A percentile compares a stretch with the other conserved stretches of the same genome.
Evolutionary conservation across 805 yeast genomes (phyloP).

Genomic region (Candida morakotiae): DNA sequence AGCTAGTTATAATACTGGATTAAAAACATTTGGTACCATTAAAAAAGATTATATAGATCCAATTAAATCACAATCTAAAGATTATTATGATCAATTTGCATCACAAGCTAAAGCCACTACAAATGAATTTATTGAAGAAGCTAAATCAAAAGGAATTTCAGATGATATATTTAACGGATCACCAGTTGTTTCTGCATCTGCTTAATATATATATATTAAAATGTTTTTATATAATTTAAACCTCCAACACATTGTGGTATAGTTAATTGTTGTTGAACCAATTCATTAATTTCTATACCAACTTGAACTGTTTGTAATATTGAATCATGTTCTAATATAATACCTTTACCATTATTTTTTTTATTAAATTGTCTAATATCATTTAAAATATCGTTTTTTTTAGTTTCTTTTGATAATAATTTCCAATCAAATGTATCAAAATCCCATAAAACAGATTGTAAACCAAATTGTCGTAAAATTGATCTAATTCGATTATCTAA

Average conservation of each 20-base stretch:
- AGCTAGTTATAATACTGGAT: slow-evolving; percentile 33
- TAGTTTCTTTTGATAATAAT: slow-evolving; percentile 47
- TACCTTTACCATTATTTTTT: slow-evolving; percentile 40
- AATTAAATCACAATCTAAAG: slow-evolving; percentile 35
- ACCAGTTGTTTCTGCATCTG: slow-evolving; percentile 20
- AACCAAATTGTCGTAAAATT: slow-evolving; percentile 77
- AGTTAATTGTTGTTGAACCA: slow-evolving; percentile 63
- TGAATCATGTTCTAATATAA: slow-evolving; percentile 87
- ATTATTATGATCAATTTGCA: slow-evolving; percentile 33
- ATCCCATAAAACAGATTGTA: slow-evolving; percentile 89
- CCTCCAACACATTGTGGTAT: slow-evolving; percentile 78
- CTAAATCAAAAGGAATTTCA: slow-evolving; percentile 15
- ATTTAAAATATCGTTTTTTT: slow-evolving; percentile 47
- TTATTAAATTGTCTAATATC: slow-evolving; percentile 55
- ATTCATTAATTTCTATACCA: slow-evolving; percentile 56
- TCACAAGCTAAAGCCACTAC: slow-evolving; percentile 31
- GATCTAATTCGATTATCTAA: slow-evolving; percentile 81
- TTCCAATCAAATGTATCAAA: slow-evolving; percentile 91
- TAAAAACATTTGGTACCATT: slow-evolving; percentile 26
- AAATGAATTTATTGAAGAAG: slow-evolving; percentile 22
- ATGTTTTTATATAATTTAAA: slow-evolving; percentile 51
- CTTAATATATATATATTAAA: slow-evolving; percentile 13
- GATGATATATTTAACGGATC: slow-evolving; percentile 11
- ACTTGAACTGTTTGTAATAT: slow-evolving; percentile 60
- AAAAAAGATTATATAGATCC: slow-evolving; percentile 37